Conservation (phyloP, 2,329 filamentous ascomycete genomes). For the Erysiphe neolycopersici region DNA sequence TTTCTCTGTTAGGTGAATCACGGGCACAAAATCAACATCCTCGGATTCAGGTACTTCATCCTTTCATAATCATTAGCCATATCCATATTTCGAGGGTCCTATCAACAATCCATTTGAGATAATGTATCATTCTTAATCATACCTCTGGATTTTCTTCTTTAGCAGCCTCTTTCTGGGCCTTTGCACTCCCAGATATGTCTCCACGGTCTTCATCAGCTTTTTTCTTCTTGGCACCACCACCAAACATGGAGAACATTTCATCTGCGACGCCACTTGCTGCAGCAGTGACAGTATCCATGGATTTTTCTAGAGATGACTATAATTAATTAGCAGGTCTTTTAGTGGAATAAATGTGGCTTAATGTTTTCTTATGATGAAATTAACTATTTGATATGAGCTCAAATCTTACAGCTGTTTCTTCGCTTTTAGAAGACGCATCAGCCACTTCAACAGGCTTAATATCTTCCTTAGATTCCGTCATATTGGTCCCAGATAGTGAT, state of each 20-base stretch:
- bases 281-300: conserved; percentile 14
- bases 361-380: too few relatives aligned
- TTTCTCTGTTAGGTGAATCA: conserved; percentile 88
- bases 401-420: too few relatives aligned
- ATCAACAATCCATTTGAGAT: too few relatives aligned
- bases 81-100: too few relatives aligned
- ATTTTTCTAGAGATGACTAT: conserved; percentile 12
- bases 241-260: conserved; percentile 93
- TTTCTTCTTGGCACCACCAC: conserved; percentile 89
- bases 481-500: too few relatives aligned
- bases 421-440: too few relatives aligned
- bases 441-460: too few relatives aligned
- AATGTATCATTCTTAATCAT: not conserved
- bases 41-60: conserved; percentile 65
- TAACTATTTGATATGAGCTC: too few relatives aligned
- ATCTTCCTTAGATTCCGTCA: too few relatives aligned
- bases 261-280: conserved; percentile 20
- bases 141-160: conserved; percentile 4
- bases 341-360: too few relatives aligned
- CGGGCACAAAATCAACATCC: conserved; percentile 91
- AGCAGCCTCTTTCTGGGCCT: conserved; percentile 28
- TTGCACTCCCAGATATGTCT: conserved; percentile 71
- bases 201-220: conserved; percentile 62
- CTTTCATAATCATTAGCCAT: conserved; percentile 9
- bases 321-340: not conserved